Evolutionary conservation across 495 filamentous ascomycete genomes (phyloP), one percentile per base, ranked within the genome.

Genomic region (Barbatosphaeria neglecta): DNA sequence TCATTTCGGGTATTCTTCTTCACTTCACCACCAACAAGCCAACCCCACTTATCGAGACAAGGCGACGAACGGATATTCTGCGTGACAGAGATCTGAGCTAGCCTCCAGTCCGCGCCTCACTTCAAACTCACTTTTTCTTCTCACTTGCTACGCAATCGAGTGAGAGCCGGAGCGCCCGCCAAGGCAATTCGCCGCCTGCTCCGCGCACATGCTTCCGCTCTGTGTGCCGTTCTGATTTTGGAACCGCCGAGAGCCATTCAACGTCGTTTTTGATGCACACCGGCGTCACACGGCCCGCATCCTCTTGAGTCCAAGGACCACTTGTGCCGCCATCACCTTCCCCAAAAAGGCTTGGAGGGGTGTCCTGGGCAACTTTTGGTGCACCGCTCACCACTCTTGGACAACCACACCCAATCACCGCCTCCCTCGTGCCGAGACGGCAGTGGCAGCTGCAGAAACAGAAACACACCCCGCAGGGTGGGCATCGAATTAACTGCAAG

Each of bases 241-340:
- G n/a, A n/a, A n/a, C n/a, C n/a, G n/a, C n/a, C n/a, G n/a, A n/a
- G n/a, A n/a, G n/a, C n/a, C n/a, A n/a, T n/a, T 15, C 13, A n/a
- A 15, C 6, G 31, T 4, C 13, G 31, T 22, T 23, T 41, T 23
- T 22, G 39, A 13, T 18, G 24, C 39, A 41, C 20, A 22, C 20
- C 22, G 39, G 20, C 20, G 22, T 41, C 39, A 41, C 39, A 22
- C 19, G 39, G 39, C 39, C 39, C 17, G 19, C 18, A 41, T 15
- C 22, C 22, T 22, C 10, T 22, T 23, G 39, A 19, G 39, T 24
- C 39, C 20, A 41, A 41, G 39, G 39, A 24, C 16, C 38, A 22
- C 39, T 18, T 23, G 39, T 41, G 22, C 39, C 39, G 39, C 39
- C 39, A 22, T 41, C 39, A 41, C 39, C 39, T 41, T 41, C 39